Evolutionary conservation across 106 monocot species (phyloP).

Genomic region (Allium cepa): DNA sequence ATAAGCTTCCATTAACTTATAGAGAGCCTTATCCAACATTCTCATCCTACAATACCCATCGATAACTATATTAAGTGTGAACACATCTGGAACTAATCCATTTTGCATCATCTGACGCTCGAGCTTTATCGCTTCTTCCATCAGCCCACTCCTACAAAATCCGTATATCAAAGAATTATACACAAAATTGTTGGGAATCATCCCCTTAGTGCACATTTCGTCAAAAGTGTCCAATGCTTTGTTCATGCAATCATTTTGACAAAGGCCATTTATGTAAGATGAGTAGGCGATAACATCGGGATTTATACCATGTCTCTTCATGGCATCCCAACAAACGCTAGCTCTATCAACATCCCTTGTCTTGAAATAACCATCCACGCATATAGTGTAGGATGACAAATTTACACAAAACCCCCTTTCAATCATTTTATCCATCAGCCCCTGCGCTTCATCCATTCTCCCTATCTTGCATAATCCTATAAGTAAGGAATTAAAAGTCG

Average conservation of each 20-base stretch:
- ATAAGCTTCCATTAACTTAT: conserved; percentile 31
- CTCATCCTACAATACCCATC: conserved; percentile 50
- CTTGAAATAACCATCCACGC: conserved; percentile 65
- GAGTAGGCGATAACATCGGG: conserved; percentile 82
- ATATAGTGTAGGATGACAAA: conserved; percentile 45
- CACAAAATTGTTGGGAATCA: conserved; percentile 77
- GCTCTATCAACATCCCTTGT: conserved; percentile 45
- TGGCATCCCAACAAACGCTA: conserved; percentile 50
- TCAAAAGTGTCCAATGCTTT: conserved; percentile 46
- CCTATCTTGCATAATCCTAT: conserved; percentile 58
- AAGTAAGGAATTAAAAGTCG: conserved; percentile 63
- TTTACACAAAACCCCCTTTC: conserved; percentile 43
- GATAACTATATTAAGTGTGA: conserved; percentile 79
- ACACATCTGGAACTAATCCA: conserved; percentile 67
- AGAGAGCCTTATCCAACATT: conserved; percentile 28
- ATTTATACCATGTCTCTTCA: conserved; percentile 35
- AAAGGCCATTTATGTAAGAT: conserved; percentile 77
- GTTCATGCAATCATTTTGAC: conserved; percentile 35
- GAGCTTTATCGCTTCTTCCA: conserved; percentile 44
- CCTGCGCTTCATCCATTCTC: conserved; percentile 44
- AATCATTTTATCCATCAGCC: conserved; percentile 52
- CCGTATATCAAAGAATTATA: conserved; percentile 85
- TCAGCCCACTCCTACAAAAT: conserved; percentile 40
- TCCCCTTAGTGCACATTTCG: conserved; percentile 49
- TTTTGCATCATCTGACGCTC: conserved; percentile 48